Conservation (phyloP, 2,329 filamentous ascomycete species). For the Xylaria multiplex region DNA sequence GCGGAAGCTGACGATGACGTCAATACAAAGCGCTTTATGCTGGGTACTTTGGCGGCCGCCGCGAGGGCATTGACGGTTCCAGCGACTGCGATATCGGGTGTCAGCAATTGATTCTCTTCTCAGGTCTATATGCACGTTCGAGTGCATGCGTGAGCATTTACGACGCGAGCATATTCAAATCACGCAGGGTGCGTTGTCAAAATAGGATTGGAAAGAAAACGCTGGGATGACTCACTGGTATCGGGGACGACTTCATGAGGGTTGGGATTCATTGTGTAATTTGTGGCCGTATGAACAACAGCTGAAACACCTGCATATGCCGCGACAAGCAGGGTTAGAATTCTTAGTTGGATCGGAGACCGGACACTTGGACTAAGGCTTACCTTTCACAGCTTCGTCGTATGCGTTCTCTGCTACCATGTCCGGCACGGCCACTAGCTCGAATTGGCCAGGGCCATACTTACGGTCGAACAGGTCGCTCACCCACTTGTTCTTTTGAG, state of each 20-base stretch:
- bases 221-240: background rate
- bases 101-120: too few relatives aligned
- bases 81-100: too few relatives aligned
- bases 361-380: background rate
- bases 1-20: constrained; percentile 39
- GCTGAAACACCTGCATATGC: constrained; percentile 29
- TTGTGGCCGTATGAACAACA: constrained; percentile 39
- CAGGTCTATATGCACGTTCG: too few relatives aligned
- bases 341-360: too few relatives aligned
- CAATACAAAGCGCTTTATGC: constrained; percentile 41
- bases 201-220: too few relatives aligned
- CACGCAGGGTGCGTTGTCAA: too few relatives aligned
- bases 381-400: constrained; percentile 35
- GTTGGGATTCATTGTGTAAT: constrained; percentile 32
- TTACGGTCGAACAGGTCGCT: constrained; percentile 32
- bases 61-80: constrained; percentile 32
- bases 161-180: too few relatives aligned
- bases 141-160: too few relatives aligned
- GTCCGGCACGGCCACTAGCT: constrained; percentile 35
- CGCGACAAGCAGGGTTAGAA: too few relatives aligned
- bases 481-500: constrained; percentile 38
- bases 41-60: constrained; percentile 36
- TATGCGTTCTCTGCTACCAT: constrained; percentile 37
- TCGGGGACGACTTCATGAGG: constrained; percentile 35
- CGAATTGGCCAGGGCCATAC: constrained; percentile 39